Base-by-base conservation (phyloP, 1,139 yeast species). In the Pichia sp. region DNA sequence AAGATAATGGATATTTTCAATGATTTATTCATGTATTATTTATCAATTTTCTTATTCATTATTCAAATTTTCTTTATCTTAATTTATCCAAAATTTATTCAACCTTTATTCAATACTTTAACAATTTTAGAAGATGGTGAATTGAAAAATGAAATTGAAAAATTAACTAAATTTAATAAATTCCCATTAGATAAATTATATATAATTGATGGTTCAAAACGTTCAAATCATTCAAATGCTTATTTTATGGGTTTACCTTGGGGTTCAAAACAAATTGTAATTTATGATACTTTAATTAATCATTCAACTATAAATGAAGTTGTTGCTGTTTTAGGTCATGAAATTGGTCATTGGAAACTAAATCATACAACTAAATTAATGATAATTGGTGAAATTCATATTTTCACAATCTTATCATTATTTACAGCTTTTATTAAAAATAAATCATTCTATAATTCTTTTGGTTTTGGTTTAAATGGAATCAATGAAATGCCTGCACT, bases 171-270 rank as follows among this genome's bases (percentile, higher is more conserved):
- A 12, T 64, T 72, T 42, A 84, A 85, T 58, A 68, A 77, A 28
- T 91, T 91, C 76, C 98, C 98, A 50, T 74, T 88, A 59, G 74
- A 80, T 44, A 80, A 86, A 57, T 69, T 91, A 45, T 84, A 75
- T 55, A 96, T 89, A 38, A 77, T 89, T 59, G 98, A 91, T 60
- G 97, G 97, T 12, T 89, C 97, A 38, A 85, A 83, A 61, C 82
- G 97, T 66, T 85, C 96, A 1, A 78, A 95, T 12, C 98, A 91
- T 63, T 89, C 97, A 6, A 91, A 91, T 59, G 98, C 98, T 34
- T 91, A 85, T 62, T 91, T 91, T 60, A 78, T 84, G 52, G 98
- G 98, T 5, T 71, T 91, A 54, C 98, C 98, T 35, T 89, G 96
- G 93, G 64, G 64, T 17, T 80, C 88, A 44, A 91, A 91, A 64